phyloP scores from a whole-genome alignment of 495 filamentous ascomycete genomes.

The Penicillium robsamsonii region DNA sequence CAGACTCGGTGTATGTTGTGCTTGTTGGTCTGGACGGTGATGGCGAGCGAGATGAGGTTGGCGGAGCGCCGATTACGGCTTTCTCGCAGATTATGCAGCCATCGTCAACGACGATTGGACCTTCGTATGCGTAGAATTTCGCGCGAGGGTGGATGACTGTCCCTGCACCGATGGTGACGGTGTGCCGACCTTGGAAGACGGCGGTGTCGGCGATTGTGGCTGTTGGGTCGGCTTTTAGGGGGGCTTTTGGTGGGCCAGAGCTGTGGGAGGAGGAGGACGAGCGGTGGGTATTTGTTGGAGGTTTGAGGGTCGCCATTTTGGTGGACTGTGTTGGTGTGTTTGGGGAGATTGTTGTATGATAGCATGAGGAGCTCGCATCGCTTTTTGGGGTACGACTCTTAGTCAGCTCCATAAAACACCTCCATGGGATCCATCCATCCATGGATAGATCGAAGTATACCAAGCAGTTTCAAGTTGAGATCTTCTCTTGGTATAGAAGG shows the following conservation, averaged over 20 bases:
- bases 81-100: slow-evolving; percentile 77
- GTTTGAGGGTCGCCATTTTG: slow-evolving; percentile 31
- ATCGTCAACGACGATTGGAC: slow-evolving; percentile 69
- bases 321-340: slow-evolving; percentile 8
- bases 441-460: neutral
- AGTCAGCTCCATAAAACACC: neutral
- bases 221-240: slow-evolving; percentile 65
- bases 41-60: slow-evolving; percentile 21
- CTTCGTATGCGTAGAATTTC: slow-evolving; percentile 63
- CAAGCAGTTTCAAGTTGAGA: neutral
- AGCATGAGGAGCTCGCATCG: neutral
- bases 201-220: slow-evolving; percentile 76
- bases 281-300: slow-evolving; percentile 27
- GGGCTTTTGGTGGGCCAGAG: slow-evolving; percentile 44
- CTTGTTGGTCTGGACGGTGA: slow-evolving; percentile 12
- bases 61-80: slow-evolving; percentile 53
- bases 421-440: neutral
- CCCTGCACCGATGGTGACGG: slow-evolving; percentile 66
- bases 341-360: neutral
- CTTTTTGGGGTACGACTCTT: neutral
- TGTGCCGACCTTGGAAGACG: slow-evolving; percentile 65
- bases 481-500: too few relatives aligned
- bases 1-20: neutral
- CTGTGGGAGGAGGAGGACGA: slow-evolving; percentile 26
- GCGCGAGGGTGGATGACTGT: slow-evolving; percentile 82